Base-by-base conservation (phyloP, 2,329 filamentous ascomycete genomes). In the Calonectria honghensis region DNA sequence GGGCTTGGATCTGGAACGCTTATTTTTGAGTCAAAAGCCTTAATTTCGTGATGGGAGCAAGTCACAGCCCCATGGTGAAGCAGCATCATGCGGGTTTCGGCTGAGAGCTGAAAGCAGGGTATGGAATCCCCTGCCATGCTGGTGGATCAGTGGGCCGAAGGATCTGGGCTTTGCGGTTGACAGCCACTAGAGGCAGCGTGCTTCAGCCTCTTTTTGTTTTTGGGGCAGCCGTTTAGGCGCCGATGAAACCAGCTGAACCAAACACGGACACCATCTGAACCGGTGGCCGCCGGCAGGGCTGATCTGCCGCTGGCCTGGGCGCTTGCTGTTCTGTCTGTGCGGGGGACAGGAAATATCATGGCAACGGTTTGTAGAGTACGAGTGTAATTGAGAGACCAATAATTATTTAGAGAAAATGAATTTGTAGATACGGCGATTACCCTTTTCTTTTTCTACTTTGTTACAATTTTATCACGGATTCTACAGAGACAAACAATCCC, bases 211-310 rank as follows among this genome's bases (percentile, higher is more conserved):
- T 63, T 63, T 63, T 24, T 13, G 20, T 24, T 24, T 29, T 39
- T 41, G 57, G 20, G 57, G 57, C 37, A 24, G 57, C 24, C 11
- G 24, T 39, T 63, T 63, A 24, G 13, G 37, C 16, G 10, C 24
- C 29, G 57, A 63, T 63, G 57, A 63, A 63, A 63, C 57, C 10
- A 63, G 57, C 57, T 63, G 57, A 63, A 41, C 57, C 7, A 41
- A 31, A 41, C 57, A 29, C 57, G 24, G 57, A 24, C 35, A 14
- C 57, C 35, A 29, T 63, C 57, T 63, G 57, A 63, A 41, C 57
- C 14, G 37, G 57, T 20, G 35, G 57, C 24, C 35, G 57, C 24
- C 24, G 57, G 35, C 35, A 61, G 57, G 57, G 57, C 37, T 63
- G 57, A 63, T 63, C 57, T 41, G 35, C 35, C 37, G 37, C n/a